Evolutionary conservation across 2,329 filamentous ascomycete species (phyloP).

Genomic region (Didymosphaeria variabile): DNA sequence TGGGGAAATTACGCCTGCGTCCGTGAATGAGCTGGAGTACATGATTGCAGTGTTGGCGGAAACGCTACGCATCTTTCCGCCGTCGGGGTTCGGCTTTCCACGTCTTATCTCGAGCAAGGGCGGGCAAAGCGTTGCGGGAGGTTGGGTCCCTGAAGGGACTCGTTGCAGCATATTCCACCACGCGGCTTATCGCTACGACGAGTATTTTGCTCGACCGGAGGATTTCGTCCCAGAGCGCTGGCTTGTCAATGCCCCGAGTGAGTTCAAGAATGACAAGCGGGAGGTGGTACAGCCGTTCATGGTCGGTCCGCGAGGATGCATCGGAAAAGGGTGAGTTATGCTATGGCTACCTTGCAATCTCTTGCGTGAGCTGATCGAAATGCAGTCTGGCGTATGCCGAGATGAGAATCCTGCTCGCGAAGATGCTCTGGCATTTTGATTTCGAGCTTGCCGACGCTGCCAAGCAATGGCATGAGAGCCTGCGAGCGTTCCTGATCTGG

Average conservation of each 20-base stretch:
- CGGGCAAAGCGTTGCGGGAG: not conserved
- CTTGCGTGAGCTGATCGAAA: not conserved
- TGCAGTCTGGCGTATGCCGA: slow-evolving; percentile 3
- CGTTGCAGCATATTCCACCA: slow-evolving; percentile 1
- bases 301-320: slow-evolving; percentile 4
- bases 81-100: not conserved
- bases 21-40: not conserved
- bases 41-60: not conserved
- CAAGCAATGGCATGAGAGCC: not conserved
- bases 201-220: not conserved
- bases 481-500: not conserved
- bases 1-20: not conserved
- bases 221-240: slow-evolving; percentile 4
- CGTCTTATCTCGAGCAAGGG: not conserved
- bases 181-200: not conserved
- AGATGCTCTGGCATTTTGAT: slow-evolving; percentile 5
- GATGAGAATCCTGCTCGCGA: not conserved
- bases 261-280: not conserved
- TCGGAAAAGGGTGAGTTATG: not conserved
- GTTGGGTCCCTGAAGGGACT: not conserved
- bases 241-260: not conserved
- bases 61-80: not conserved
- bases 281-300: not conserved
- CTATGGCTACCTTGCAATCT: not conserved
- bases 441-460: not conserved